A percentile compares a stretch with the other conserved stretches of the same genome.
phyloP scores from a whole-genome alignment of 1,139 yeast genomes.

The Suhomyces atakaporum region DNA sequence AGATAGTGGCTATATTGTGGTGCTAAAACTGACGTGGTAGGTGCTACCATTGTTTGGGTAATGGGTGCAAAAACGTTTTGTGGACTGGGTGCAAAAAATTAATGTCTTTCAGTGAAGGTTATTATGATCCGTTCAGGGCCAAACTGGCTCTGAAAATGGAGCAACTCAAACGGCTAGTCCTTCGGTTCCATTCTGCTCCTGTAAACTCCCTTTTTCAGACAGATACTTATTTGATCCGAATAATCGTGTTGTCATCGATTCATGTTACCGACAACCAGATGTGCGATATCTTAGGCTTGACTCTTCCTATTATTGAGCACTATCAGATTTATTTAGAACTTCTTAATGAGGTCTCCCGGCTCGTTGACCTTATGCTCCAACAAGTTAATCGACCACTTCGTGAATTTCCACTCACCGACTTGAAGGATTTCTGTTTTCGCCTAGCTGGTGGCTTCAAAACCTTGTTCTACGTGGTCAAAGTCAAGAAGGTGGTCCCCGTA shows the following conservation, averaged over 20 bases:
- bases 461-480: conserved; percentile 23
- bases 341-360: neutral
- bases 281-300: neutral
- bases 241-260: conserved; percentile 1
- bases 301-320: too few relatives aligned
- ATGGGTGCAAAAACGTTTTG: too few relatives aligned
- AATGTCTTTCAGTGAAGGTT: too few relatives aligned
- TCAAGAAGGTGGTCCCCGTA: conserved; percentile 3
- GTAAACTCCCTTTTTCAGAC: conserved; percentile 1
- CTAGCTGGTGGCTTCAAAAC: conserved; percentile 24
- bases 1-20: too few relatives aligned
- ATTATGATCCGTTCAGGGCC: too few relatives aligned
- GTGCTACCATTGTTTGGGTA: too few relatives aligned
- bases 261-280: neutral
- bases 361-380: neutral
- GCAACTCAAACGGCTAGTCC: neutral
- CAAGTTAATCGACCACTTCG: neutral
- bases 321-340: too few relatives aligned
- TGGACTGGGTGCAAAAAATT: too few relatives aligned
- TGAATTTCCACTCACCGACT: conserved; percentile 25
- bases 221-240: conserved; percentile 3
- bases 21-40: too few relatives aligned
- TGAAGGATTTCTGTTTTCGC: conserved; percentile 21
- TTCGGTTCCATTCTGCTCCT: neutral
- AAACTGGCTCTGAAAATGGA: too few relatives aligned